Evolutionary conservation across 345 rosid species (phyloP), one percentile per base, ranked within the genome.

Genomic region (Moringa oleifera): DNA sequence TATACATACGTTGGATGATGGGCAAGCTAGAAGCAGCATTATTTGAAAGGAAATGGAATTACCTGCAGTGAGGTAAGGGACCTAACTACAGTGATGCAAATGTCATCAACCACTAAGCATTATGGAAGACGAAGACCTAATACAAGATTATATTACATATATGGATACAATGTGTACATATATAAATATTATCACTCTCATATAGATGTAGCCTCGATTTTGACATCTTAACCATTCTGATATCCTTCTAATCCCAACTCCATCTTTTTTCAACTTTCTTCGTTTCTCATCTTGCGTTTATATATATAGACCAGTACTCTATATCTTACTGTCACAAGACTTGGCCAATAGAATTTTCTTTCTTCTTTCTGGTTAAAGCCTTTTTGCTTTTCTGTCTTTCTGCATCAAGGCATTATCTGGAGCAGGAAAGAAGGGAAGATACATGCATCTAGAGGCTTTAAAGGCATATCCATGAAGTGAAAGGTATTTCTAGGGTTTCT

Each of bases 161-260:
- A n/a, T n/a, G n/a, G n/a, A n/a, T n/a, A n/a, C n/a, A n/a, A 33
- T 33, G 37, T 5, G 37, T 33, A 33, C n/a, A 33, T 33, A 33
- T 33, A 55, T 51, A 55, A 61, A 69, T 53, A 49, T 45, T 41
- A 5, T 15, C 1, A 1, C 47, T 5, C 47, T 63, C 68, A 54
- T 66, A 57, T 61, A 52, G 63, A 41, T 41, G 16, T 41, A 41
- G 47, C 47, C 1, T 70, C 63, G 89, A 84, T 63, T 68, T 75
- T 63, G 89, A 75, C 89, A 60, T 77, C 81, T 72, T 83, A 81
- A 75, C 86, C 77, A 75, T 72, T 72, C 59, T 68, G 23, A 41
- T 55, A 55, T 73, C 68, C 71, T 65, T 46, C 51, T 58, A 1
- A 6, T 37, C 18, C 10, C 51, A 20, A n/a, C 61, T 7, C 18